Evolutionary conservation across 2,329 filamentous ascomycete species (phyloP).

Genomic region (Ophiostoma piceae): DNA sequence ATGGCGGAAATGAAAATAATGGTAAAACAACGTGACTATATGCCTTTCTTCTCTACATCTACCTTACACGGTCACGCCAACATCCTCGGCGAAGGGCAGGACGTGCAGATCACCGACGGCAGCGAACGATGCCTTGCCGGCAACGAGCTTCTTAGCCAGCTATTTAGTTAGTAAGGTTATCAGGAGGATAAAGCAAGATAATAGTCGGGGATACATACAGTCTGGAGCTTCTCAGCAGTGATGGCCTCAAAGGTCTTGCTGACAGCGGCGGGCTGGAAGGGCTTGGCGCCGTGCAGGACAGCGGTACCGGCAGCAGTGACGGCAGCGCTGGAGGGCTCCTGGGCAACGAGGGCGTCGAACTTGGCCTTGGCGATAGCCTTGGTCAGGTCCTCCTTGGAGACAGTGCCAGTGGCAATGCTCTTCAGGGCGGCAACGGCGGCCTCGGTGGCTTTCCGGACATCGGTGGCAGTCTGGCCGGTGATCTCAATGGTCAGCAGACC

Average conservation of each 20-base stretch:
- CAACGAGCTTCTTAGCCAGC: slow-evolving; percentile 82
- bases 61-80: slow-evolving; percentile 88
- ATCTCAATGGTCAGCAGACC: slow-evolving; percentile 83
- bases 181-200: neutral
- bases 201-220: slow-evolving; percentile 51
- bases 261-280: slow-evolving; percentile 76
- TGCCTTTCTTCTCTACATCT: slow-evolving; percentile 12
- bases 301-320: slow-evolving; percentile 80
- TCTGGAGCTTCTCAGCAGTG: slow-evolving; percentile 76
- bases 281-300: slow-evolving; percentile 72
- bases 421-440: slow-evolving; percentile 77
- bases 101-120: slow-evolving; percentile 86
- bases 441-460: slow-evolving; percentile 68
- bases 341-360: slow-evolving; percentile 80
- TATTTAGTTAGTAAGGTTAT: slow-evolving; percentile 36
- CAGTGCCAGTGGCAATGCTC: slow-evolving; percentile 67
- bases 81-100: slow-evolving; percentile 87
- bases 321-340: slow-evolving; percentile 70
- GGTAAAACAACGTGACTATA: slow-evolving; percentile 14
- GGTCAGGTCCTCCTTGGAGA: slow-evolving; percentile 79
- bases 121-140: slow-evolving; percentile 82
- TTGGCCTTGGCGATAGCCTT: slow-evolving; percentile 90
- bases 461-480: slow-evolving; percentile 60
- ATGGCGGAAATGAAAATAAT: neutral
- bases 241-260: slow-evolving; percentile 70